A percentile compares a stretch with the other conserved stretches of the same genome.
Conservation (phyloP, 2,329 filamentous ascomycete genomes). For the Pestalotiopsis sp. region DNA sequence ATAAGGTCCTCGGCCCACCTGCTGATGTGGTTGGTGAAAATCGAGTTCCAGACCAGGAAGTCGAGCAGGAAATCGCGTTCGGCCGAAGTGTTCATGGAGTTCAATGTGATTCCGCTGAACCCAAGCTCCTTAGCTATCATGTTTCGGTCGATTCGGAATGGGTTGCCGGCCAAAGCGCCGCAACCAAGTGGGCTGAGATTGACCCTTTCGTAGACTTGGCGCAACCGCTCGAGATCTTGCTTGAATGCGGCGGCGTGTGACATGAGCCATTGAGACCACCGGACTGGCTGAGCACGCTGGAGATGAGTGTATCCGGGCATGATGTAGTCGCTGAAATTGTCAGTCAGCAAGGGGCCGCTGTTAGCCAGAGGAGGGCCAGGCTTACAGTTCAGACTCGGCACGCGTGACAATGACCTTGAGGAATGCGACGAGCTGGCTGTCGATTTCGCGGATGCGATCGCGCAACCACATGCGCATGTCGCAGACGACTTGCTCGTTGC, state of each 20-base stretch:
- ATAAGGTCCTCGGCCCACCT: slow-evolving; percentile 87
- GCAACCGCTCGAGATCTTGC: slow-evolving; percentile 68
- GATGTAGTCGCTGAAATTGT: slow-evolving; percentile 49
- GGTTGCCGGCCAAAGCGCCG: slow-evolving; percentile 75
- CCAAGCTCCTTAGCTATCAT: slow-evolving; percentile 74
- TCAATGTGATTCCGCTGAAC: slow-evolving; percentile 69
- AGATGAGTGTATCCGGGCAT: slow-evolving; percentile 82
- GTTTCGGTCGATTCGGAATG: slow-evolving; percentile 72
- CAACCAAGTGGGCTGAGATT: slow-evolving; percentile 68
- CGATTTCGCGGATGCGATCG: slow-evolving; percentile 71
- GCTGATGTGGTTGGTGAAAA: slow-evolving; percentile 78
- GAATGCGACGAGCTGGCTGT: slow-evolving; percentile 68
- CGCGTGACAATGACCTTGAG: slow-evolving; percentile 67
- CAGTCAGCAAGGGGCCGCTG: slow-evolving; percentile 17
- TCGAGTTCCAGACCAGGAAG: slow-evolving; percentile 77
- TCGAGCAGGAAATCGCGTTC: slow-evolving; percentile 85
- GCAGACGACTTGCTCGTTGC: slow-evolving; percentile 88
- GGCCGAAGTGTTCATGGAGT: slow-evolving; percentile 71
- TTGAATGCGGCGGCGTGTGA: slow-evolving; percentile 69
- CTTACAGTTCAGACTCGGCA: slow-evolving; percentile 65
- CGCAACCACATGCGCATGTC: slow-evolving; percentile 91
- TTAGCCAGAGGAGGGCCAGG: slow-evolving; percentile 12
- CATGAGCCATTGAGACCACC: slow-evolving; percentile 77
- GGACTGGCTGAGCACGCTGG: slow-evolving; percentile 71
- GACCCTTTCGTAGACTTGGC: slow-evolving; percentile 66